A percentile compares a stretch with the other conserved stretches of the same genome.
Evolutionary conservation across 140 eudicot species (phyloP).

Genomic region (Flaveria floridana): DNA sequence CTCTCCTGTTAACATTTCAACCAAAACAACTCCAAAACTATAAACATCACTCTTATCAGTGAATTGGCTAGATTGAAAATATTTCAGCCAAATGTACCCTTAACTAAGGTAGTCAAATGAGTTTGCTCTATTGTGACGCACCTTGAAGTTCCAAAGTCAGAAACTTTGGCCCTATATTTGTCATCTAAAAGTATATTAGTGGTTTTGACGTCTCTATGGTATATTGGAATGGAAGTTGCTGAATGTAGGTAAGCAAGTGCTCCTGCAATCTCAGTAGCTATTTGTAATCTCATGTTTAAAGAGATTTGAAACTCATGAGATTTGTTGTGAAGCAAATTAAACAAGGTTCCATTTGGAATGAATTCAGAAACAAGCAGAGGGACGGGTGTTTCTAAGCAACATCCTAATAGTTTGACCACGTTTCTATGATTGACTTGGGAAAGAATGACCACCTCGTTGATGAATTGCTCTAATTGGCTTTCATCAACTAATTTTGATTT

Average conservation of each 20-base stretch:
- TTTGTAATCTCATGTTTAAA: constrained; percentile 20
- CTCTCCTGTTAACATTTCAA: constrained; percentile 23
- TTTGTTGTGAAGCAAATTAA: constrained; percentile 13
- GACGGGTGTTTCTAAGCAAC: not conserved
- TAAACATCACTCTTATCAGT: too few relatives aligned
- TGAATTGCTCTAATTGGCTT: too few relatives aligned
- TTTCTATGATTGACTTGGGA: too few relatives aligned
- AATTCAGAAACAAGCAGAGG: constrained; percentile 27
- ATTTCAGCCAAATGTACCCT: constrained; percentile 23
- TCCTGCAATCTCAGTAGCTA: constrained; percentile 30
- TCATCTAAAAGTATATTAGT: constrained; percentile 35
- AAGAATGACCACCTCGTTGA: too few relatives aligned
- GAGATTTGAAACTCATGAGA: constrained; percentile 1
- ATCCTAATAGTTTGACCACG: too few relatives aligned
- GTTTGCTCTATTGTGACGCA: constrained; percentile 29
- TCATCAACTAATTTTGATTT: too few relatives aligned
- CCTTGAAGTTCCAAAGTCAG: constrained; percentile 34
- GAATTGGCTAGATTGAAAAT: not conserved
- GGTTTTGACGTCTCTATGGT: constrained; percentile 27
- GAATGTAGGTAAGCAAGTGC: constrained; percentile 29
- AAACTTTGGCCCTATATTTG: constrained; percentile 27
- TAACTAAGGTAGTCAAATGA: constrained; percentile 26
- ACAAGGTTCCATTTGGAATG: constrained; percentile 30
- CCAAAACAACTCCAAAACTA: constrained; percentile 27
- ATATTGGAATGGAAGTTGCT: constrained; percentile 26